Percentiles rank a stretch among this genome's conserved stretches.
Conservation (phyloP, 2,329 filamentous ascomycete species). For the Fusarium musae region DNA sequence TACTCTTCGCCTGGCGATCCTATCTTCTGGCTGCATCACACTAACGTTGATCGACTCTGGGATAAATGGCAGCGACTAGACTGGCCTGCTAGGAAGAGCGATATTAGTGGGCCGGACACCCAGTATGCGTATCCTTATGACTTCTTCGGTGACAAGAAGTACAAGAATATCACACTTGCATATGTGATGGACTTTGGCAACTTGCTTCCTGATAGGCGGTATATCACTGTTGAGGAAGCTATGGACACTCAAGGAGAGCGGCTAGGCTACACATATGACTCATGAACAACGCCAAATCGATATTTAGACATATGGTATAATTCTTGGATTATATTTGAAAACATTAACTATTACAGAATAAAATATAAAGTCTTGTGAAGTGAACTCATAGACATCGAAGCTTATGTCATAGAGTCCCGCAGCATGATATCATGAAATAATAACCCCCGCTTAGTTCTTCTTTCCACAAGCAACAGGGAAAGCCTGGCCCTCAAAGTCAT, state of each 20-base stretch:
- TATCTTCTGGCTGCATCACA: not conserved
- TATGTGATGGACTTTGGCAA: not conserved
- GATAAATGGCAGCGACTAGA: not conserved
- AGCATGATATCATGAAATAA: not conserved
- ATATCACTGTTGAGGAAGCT: not conserved
- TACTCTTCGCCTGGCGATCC: not conserved
- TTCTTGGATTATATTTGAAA: not conserved
- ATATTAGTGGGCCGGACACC: not conserved
- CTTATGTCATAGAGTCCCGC: not conserved
- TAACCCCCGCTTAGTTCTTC: not conserved
- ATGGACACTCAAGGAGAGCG: not conserved
- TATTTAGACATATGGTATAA: accelerated
- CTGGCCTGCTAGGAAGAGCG: not conserved
- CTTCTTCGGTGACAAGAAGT: not conserved
- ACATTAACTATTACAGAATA: not conserved
- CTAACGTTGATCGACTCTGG: not conserved
- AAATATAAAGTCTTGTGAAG: not conserved
- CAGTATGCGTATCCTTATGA: not conserved
- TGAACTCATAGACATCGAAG: not conserved
- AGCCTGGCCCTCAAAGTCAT: not conserved
- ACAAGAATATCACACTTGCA: not conserved
- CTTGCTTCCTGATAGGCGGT: not conserved
- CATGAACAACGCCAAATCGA: accelerated
- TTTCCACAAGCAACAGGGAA: slow-evolving; percentile 1
- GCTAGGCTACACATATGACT: not conserved